Conservation (phyloP, 352 stramenopile species). For the Phytophthora idaei region DNA sequence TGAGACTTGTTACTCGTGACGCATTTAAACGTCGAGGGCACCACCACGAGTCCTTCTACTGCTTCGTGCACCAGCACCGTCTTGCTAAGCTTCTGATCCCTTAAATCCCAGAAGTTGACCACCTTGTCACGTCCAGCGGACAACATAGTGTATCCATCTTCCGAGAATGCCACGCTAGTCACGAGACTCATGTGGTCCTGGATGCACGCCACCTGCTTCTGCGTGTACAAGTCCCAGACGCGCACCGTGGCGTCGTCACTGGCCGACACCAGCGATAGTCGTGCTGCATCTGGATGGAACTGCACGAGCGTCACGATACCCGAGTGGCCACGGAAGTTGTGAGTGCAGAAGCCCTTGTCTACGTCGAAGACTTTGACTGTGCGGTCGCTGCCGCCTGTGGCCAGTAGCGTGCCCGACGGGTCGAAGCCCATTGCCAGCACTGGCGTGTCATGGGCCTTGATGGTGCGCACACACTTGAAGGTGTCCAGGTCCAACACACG, state of each 20-base stretch:
- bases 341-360: conserved; percentile 92
- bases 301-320: conserved; percentile 89
- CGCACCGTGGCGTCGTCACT: conserved; percentile 82
- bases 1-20: conserved; percentile 34
- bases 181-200: conserved; percentile 95
- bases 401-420: conserved; percentile 91
- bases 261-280: conserved; percentile 74
- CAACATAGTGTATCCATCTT: conserved; percentile 84
- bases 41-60: conserved; percentile 93
- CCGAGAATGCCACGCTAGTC: conserved; percentile 92
- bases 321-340: conserved; percentile 91
- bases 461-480: conserved; percentile 74
- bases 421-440: conserved; percentile 91
- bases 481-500: conserved; percentile 88
- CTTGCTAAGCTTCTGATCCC: conserved; percentile 84
- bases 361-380: conserved; percentile 95
- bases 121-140: conserved; percentile 94
- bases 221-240: conserved; percentile 85
- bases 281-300: conserved; percentile 79
- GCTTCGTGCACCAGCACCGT: conserved; percentile 95
- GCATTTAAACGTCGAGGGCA: conserved; percentile 72
- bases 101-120: conserved; percentile 91
- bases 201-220: conserved; percentile 89
- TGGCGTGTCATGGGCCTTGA: conserved; percentile 78
- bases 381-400: conserved; percentile 96